Percentiles rank a stretch among this genome's conserved stretches.
These are phyloP conservation scores for Leishmania major DNA, from an alignment of 208 protist genomes.

Conservation along the genomic window DNA sequence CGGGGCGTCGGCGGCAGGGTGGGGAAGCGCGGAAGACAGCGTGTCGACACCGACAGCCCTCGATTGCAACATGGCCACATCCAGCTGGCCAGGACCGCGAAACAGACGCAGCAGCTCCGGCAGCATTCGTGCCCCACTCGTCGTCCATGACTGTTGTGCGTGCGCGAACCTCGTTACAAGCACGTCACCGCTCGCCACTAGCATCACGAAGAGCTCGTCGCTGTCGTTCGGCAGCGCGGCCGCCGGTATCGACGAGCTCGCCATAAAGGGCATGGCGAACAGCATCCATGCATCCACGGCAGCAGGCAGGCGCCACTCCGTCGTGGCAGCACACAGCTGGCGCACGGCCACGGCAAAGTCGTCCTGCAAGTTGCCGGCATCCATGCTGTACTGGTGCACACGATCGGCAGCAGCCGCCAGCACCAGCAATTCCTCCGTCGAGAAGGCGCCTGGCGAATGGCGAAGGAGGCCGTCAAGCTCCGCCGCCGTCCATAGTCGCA, in stretches of 20 bases:
- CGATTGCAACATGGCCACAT: conserved; percentile 1
- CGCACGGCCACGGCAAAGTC: conserved; percentile 4
- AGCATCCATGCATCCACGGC: conserved; percentile 35
- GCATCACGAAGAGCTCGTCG: conserved; percentile 7
- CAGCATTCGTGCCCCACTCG: conserved; percentile 6
- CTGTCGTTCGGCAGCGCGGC: neutral
- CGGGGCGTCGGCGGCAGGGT: neutral
- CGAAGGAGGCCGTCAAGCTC: conserved; percentile 10
- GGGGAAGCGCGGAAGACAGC: neutral
- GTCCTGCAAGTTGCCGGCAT: neutral
- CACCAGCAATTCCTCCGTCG: conserved; percentile 33
- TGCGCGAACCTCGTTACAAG: conserved; percentile 18
- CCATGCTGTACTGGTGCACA: neutral
- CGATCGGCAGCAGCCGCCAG: conserved; percentile 20
- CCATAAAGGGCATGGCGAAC: conserved; percentile 11
- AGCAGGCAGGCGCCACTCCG: conserved; percentile 21
- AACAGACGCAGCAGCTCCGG: conserved; percentile 28
- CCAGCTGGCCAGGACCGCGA: neutral
- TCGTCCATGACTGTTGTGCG: conserved; percentile 11
- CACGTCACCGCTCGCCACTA: conserved; percentile 23
- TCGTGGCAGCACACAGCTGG: conserved; percentile 4
- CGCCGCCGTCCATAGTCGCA: conserved; percentile 15
- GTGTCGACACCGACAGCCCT: neutral
- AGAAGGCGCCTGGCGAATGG: conserved; percentile 15
- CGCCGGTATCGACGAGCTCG: neutral